Evolutionary conservation across 2,329 filamentous ascomycete genomes (phyloP).

Genomic region (Teratosphaeria viscida): DNA sequence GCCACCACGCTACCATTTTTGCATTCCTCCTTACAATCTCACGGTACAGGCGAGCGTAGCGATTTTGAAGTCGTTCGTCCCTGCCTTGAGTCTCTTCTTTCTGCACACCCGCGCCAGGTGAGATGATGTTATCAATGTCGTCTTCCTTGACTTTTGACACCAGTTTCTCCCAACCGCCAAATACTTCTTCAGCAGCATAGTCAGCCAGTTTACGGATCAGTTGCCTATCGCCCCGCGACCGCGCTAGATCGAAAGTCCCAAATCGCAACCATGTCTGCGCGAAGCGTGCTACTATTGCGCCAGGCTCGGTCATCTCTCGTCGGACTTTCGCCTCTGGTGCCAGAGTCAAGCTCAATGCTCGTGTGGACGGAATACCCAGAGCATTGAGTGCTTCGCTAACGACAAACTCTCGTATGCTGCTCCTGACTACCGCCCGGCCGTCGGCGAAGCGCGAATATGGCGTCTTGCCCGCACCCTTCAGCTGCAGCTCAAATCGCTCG

Average conservation of each 20-base stretch:
- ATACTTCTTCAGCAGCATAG: slow-evolving; percentile 80
- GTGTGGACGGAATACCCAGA: slow-evolving; percentile 72
- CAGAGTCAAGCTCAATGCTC: slow-evolving; percentile 73
- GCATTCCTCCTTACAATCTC: slow-evolving; percentile 82
- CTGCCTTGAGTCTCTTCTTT: slow-evolving; percentile 55
- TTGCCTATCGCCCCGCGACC: slow-evolving; percentile 66
- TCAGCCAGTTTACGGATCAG: slow-evolving; percentile 65
- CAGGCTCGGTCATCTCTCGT: slow-evolving; percentile 74
- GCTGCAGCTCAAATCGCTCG: slow-evolving; percentile 76
- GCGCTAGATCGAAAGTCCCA: slow-evolving; percentile 90
- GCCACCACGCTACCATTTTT: slow-evolving; percentile 81
- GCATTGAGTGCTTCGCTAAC: slow-evolving; percentile 84
- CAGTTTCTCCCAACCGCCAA: slow-evolving; percentile 76
- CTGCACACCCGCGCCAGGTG: slow-evolving; percentile 27
- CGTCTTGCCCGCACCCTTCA: slow-evolving; percentile 88
- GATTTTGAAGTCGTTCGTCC: slow-evolving; percentile 62
- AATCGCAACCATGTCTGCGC: slow-evolving; percentile 85
- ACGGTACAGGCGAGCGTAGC: slow-evolving; percentile 77
- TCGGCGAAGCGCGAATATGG: slow-evolving; percentile 96
- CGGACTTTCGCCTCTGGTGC: slow-evolving; percentile 62
- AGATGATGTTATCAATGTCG: slow-evolving; percentile 27
- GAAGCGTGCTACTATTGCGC: slow-evolving; percentile 85
- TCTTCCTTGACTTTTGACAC: slow-evolving; percentile 44
- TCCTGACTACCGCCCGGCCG: slow-evolving; percentile 83
- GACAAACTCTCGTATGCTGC: slow-evolving; percentile 87